A percentile compares a stretch with the other conserved stretches of the same genome.
Conservation (phyloP, 164 flowering plant species). For the Houttuynia cordata region DNA sequence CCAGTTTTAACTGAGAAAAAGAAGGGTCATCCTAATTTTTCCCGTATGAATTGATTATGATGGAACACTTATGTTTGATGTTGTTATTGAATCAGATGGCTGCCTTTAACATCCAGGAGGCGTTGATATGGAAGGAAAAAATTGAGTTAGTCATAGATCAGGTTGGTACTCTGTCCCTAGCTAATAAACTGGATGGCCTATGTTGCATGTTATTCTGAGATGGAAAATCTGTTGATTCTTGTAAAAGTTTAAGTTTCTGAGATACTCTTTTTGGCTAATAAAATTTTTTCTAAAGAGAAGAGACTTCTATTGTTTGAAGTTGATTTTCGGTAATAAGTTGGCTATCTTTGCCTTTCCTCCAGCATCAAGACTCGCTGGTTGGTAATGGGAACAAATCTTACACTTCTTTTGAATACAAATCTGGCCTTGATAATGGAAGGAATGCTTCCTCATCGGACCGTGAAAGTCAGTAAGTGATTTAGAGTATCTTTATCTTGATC, state of each 20-base stretch:
- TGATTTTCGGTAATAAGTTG: not conserved
- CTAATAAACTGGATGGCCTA: too few relatives aligned
- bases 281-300: not conserved
- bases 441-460: slow-evolving; percentile 85
- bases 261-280: not conserved
- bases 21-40: too few relatives aligned
- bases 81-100: slow-evolving; percentile 65
- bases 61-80: not conserved
- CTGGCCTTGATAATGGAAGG: slow-evolving; percentile 71
- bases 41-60: not conserved
- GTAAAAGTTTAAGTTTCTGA: not conserved
- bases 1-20: too few relatives aligned
- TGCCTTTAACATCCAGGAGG: slow-evolving; percentile 98
- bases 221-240: not conserved
- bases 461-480: slow-evolving; percentile 90
- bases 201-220: too few relatives aligned
- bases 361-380: slow-evolving; percentile 73
- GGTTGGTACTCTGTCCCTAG: slow-evolving; percentile 24
- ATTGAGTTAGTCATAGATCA: slow-evolving; percentile 88
- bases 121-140: slow-evolving; percentile 88
- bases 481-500: not conserved
- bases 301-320: not conserved
- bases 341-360: slow-evolving; percentile 16
- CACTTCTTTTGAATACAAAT: slow-evolving; percentile 73
- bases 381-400: slow-evolving; percentile 62